Evolutionary conservation across 2,329 filamentous ascomycete species (phyloP).

Genomic region (Thermochaetoides dissita): DNA sequence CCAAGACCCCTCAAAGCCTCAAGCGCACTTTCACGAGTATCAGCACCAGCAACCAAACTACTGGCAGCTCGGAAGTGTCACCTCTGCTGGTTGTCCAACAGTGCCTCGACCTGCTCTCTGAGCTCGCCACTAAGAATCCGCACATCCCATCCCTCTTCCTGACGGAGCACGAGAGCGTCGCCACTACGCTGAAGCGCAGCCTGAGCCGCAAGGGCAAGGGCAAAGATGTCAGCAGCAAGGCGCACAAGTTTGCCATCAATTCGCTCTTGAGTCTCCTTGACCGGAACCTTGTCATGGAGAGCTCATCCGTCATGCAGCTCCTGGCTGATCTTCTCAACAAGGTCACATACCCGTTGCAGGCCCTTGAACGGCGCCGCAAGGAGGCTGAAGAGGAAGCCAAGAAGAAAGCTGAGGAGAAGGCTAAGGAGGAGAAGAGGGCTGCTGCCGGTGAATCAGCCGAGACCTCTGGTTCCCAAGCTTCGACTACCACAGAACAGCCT

Average conservation of each 20-base stretch:
- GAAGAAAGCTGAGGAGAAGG: conserved; percentile 40
- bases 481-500: conserved; percentile 4
- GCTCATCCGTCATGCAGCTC: conserved; percentile 90
- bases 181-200: conserved; percentile 61
- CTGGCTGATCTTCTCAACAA: conserved; percentile 75
- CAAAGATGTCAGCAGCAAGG: conserved; percentile 73
- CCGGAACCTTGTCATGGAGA: conserved; percentile 91
- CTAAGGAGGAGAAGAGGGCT: conserved; percentile 42
- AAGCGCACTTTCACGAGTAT: conserved; percentile 60
- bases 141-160: conserved; percentile 87
- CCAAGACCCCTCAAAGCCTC: conserved; percentile 65
- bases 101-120: conserved; percentile 72
- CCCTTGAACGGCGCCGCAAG: conserved; percentile 69
- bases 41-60: conserved; percentile 26
- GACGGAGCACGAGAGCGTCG: conserved; percentile 73
- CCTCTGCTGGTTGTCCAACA: conserved; percentile 93
- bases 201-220: conserved; percentile 78
- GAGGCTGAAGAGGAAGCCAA: conserved; percentile 46
- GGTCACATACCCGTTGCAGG: conserved; percentile 74
- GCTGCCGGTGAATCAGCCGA: conserved; percentile 13
- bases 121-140: conserved; percentile 69
- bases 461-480: conserved; percentile 5
- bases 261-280: conserved; percentile 77
- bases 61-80: conserved; percentile 72
- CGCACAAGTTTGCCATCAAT: conserved; percentile 82